These are phyloP conservation scores for Backusella morwellensis DNA, from an alignment of 192 early-diverging fungal species.

Conservation along the genomic window DNA sequence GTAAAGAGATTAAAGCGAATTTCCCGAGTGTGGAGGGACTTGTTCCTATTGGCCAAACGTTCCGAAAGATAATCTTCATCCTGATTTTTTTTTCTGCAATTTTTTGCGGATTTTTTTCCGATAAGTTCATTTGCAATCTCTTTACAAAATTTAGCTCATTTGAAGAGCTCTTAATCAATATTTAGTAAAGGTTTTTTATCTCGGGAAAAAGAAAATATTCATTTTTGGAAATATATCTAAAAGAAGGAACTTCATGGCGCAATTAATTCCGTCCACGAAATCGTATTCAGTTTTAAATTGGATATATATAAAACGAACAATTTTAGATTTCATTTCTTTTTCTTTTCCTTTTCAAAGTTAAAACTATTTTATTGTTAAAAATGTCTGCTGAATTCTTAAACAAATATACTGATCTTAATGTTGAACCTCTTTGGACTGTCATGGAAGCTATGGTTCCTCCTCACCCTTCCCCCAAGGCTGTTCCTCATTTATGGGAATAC, in stretches of 20 bases:
- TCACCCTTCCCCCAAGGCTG: neutral
- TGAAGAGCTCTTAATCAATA: neutral
- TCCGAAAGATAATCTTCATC: neutral
- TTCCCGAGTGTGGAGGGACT: neutral
- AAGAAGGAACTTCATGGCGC: neutral
- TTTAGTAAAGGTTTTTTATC: neutral
- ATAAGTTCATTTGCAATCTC: neutral
- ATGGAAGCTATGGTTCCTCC: slow-evolving; percentile 17
- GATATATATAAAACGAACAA: neutral
- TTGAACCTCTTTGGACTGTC: slow-evolving; percentile 12
- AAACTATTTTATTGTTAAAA: neutral
- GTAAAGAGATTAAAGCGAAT: neutral
- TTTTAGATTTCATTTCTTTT: neutral
- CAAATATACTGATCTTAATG: slow-evolving; percentile 6
- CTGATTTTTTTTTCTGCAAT: neutral
- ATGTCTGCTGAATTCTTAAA: slow-evolving; percentile 4
- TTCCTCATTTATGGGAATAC: slow-evolving; percentile 16
- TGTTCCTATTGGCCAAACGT: neutral
- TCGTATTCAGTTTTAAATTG: neutral
- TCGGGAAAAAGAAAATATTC: neutral
- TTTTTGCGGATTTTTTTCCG: neutral
- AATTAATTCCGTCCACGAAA: neutral
- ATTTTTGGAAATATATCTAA: neutral
- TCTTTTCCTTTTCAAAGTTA: neutral
- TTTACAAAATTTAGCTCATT: neutral